phyloP scores from a whole-genome alignment of 208 protist genomes.

The Leishmania turanica region DNA sequence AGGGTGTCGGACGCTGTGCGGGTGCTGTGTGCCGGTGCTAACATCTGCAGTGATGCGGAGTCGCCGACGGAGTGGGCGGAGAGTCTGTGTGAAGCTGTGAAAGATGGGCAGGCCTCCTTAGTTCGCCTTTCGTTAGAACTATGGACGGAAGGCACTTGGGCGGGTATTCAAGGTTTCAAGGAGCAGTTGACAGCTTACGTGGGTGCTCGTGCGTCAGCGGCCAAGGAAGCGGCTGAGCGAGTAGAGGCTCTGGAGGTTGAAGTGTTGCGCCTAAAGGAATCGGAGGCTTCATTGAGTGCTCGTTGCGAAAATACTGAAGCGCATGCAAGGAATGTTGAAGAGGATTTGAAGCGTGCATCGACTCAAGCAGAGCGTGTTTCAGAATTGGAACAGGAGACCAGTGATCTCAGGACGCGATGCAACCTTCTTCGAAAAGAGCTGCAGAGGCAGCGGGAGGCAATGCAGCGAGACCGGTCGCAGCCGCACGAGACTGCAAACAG shows the following conservation, averaged over 20 bases:
- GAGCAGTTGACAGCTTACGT: background rate
- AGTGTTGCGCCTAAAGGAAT: constrained; percentile 2
- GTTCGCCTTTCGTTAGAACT: background rate
- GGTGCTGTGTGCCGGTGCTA: background rate
- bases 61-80: background rate
- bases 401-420: constrained; percentile 79
- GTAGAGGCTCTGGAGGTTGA: constrained; percentile 4
- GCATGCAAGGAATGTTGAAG: background rate
- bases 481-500: background rate
- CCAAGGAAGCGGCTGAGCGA: background rate
- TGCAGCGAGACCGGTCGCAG: constrained; percentile 47
- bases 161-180: background rate
- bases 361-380: constrained; percentile 16
- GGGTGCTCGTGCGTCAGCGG: background rate
- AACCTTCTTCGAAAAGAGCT: constrained; percentile 81
- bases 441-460: constrained; percentile 64
- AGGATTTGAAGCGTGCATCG: background rate
- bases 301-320: constrained; percentile 2
- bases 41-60: background rate
- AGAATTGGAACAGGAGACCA: constrained; percentile 43
- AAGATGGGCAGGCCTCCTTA: background rate
- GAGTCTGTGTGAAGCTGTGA: background rate
- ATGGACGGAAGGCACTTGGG: background rate
- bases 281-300: background rate
- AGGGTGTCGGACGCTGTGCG: background rate